Conservation (phyloP, 208 protist genomes). For the Wallacemonas sp. region DNA sequence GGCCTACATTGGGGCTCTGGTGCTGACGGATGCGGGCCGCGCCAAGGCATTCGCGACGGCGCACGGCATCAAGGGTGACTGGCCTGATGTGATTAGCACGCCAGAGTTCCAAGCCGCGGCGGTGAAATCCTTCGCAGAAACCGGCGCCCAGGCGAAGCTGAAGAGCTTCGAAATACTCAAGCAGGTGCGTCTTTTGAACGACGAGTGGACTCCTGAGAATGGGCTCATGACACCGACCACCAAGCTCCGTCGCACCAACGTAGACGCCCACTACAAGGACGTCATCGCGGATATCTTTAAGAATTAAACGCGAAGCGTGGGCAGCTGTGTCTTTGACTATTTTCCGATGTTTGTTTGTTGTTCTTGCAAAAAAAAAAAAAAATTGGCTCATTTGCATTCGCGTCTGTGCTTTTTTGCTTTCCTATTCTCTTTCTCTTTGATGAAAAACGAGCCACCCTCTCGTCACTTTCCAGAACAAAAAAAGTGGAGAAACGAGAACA, state of each 20-base stretch:
- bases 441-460: too few species aligned
- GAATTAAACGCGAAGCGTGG: constrained; percentile 12
- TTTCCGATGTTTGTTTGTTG: too few species aligned
- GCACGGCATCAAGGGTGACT: constrained; percentile 26
- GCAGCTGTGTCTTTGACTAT: neutral
- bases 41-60: constrained; percentile 53
- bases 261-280: constrained; percentile 52
- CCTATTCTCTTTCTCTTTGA: neutral
- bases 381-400: neutral
- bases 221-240: constrained; percentile 64
- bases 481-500: too few species aligned
- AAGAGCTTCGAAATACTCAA: constrained; percentile 56
- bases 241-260: constrained; percentile 61
- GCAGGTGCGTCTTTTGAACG: constrained; percentile 52
- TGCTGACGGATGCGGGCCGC: constrained; percentile 44
- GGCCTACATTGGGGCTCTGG: constrained; percentile 50
- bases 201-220: constrained; percentile 84
- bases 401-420: neutral
- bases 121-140: constrained; percentile 44
- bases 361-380: constrained; percentile 5
- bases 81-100: constrained; percentile 34
- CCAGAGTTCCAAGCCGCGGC: constrained; percentile 49
- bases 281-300: constrained; percentile 63
- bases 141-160: constrained; percentile 24
- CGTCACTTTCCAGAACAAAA: too few species aligned